phyloP scores from a whole-genome alignment of 2,329 filamentous ascomycete species.

The Alternaria panax region DNA sequence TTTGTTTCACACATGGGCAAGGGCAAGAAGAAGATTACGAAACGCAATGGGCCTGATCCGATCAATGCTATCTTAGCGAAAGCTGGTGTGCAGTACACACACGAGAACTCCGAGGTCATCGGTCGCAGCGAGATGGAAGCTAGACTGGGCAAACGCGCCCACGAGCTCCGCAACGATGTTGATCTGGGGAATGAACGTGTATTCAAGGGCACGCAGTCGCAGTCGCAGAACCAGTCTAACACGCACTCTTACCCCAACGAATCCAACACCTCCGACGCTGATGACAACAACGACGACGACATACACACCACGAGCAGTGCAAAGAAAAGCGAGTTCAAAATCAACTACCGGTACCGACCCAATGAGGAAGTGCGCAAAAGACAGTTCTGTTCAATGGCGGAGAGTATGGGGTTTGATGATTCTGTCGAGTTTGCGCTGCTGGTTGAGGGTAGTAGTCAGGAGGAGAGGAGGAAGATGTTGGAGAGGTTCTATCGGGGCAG shows the following conservation, averaged over 20 bases:
- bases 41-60: conserved; percentile 68
- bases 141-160: conserved; percentile 78
- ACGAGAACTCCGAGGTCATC: conserved; percentile 95
- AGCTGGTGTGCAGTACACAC: conserved; percentile 92
- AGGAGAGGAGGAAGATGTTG: conserved; percentile 77
- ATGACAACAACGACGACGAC: conserved; percentile 34
- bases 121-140: conserved; percentile 93
- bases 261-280: conserved; percentile 7
- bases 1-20: conserved; percentile 38
- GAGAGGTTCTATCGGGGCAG: conserved; percentile 80
- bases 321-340: conserved; percentile 48
- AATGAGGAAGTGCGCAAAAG: conserved; percentile 75
- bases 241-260: conserved; percentile 18
- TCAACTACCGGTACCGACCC: conserved; percentile 72
- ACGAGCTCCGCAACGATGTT: conserved; percentile 63
- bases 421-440: conserved; percentile 86
- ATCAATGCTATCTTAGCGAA: conserved; percentile 87
- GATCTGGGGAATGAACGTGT: conserved; percentile 63
- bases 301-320: conserved; percentile 17
- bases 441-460: conserved; percentile 90
- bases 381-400: conserved; percentile 92
- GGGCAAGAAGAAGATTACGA: conserved; percentile 48
- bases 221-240: conserved; percentile 16
- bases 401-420: conserved; percentile 75
- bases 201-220: conserved; percentile 61